Evolutionary conservation across 768 basidiomycete genomes (phyloP), one percentile per base, ranked within the genome.

Genomic region (Pleurotus giganteus): DNA sequence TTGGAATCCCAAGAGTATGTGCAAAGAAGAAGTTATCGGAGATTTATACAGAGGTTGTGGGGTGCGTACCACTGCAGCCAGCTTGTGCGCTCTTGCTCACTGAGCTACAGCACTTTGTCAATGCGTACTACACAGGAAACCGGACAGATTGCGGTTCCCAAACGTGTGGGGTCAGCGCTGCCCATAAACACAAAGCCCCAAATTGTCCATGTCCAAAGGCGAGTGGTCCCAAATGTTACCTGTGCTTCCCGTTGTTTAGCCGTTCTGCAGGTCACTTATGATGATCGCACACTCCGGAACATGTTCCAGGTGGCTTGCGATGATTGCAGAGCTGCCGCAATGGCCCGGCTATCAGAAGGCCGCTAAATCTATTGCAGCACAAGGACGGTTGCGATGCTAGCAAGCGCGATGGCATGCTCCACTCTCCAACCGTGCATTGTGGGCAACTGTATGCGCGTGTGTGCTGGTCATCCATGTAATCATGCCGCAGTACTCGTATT

Each of bases 251-350:
- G 17, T 17, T 41, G 23, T 1, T 39, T 4, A 39, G 31, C 34
- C 17, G 21, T 27, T 45, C 12, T 45, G 23, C 57, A 81, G 78
- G 64, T 59, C 29, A 65, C 69, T 31, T 57, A 67, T 46, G 84
- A 87, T 60, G 64, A 81, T 34, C 76, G 80, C 52, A 75, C 77
- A 36, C 82, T 89, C 34, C 70, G 77, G 55, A 89, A 82, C 65
- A 73, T 88, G 66, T 85, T 89, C 60, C 85, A 86, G 60, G 77
- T 78, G 55, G 72, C 79, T 54, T 88, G 86, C 69, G 86, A 85
- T 4, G 58, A 45, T 1, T 88, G 86, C 71, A 75, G 71, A 58
- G 64, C 57, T 13, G 69, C 70, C 28, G 72, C 72, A 58, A 66
- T 70, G 45, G 69, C 63, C 52, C 71, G 62, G n/a, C 37, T 54